Evolutionary conservation across 2,329 filamentous ascomycete species (phyloP).

Genomic region (Graphilbum ipis-grandicollis): DNA sequence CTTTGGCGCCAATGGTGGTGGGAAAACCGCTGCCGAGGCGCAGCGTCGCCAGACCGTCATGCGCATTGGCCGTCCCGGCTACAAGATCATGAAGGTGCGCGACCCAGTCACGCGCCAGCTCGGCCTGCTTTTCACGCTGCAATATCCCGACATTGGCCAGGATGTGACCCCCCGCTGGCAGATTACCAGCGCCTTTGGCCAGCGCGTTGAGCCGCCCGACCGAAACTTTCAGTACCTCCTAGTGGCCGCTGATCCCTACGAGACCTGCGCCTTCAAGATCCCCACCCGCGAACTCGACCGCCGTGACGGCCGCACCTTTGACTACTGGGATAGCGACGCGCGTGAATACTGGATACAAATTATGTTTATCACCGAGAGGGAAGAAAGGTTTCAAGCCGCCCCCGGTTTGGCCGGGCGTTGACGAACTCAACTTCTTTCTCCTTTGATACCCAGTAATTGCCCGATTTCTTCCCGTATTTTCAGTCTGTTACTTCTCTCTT

Average conservation of each 20-base stretch:
- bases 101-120: slow-evolving; percentile 79
- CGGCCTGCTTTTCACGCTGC: slow-evolving; percentile 86
- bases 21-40: too few relatives aligned
- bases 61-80: slow-evolving; percentile 91
- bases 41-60: too few relatives aligned
- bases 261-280: slow-evolving; percentile 93
- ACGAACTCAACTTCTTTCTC: too few relatives aligned
- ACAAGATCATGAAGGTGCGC: slow-evolving; percentile 92
- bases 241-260: slow-evolving; percentile 91
- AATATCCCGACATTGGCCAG: slow-evolving; percentile 76
- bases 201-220: slow-evolving; percentile 88
- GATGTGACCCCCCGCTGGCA: slow-evolving; percentile 68
- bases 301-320: slow-evolving; percentile 74
- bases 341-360: slow-evolving; percentile 98
- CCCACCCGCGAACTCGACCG: slow-evolving; percentile 87
- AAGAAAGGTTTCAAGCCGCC: slow-evolving; percentile 65
- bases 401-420: slow-evolving; percentile 37
- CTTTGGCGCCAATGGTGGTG: slow-evolving; percentile 27
- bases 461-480: not conserved
- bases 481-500: too few relatives aligned
- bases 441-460: too few relatives aligned
- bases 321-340: slow-evolving; percentile 85
- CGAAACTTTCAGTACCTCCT: slow-evolving; percentile 89
- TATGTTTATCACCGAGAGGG: slow-evolving; percentile 95
- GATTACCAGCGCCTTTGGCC: slow-evolving; percentile 96